Percentiles rank a stretch among this genome's conserved stretches.
phyloP scores from a whole-genome alignment of 2,329 filamentous ascomycete genomes.

The Ascomycota sp. region DNA sequence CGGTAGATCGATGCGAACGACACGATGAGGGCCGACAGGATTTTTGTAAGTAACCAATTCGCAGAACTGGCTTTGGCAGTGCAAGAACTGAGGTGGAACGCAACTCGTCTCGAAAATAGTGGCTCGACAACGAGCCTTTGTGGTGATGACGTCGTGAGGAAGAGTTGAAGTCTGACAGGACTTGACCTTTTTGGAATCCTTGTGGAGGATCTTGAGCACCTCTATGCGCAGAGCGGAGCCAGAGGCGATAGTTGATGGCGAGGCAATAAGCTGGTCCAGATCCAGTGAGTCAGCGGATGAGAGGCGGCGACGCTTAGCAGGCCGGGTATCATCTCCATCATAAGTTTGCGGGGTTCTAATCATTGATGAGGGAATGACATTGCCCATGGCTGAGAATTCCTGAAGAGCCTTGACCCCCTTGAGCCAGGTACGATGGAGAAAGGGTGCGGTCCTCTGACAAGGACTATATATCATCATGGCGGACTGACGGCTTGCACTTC shows the following conservation, averaged over 20 bases:
- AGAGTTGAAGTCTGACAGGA: conserved; percentile 9
- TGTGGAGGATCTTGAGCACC: conserved; percentile 30
- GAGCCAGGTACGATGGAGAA: conserved; percentile 33
- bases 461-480: conserved; percentile 27
- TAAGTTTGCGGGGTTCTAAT: conserved; percentile 13
- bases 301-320: conserved; percentile 30
- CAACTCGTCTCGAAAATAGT: conserved; percentile 15
- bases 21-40: conserved; percentile 21
- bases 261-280: conserved; percentile 13
- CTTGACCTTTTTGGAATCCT: conserved; percentile 19
- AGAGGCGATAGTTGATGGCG: conserved; percentile 10
- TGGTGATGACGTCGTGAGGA: conserved; percentile 10
- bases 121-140: conserved; percentile 17
- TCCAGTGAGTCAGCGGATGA: conserved; percentile 15
- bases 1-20: conserved; percentile 26
- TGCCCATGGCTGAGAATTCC: conserved; percentile 19
- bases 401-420: conserved; percentile 23
- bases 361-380: conserved; percentile 17
- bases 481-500: conserved; percentile 11
- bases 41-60: conserved; percentile 29
- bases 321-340: conserved; percentile 17
- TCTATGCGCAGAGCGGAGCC: conserved; percentile 28
- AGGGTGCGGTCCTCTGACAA: conserved; percentile 28
- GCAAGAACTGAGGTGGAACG: conserved; percentile 21
- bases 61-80: conserved; percentile 34